Base-by-base conservation (phyloP, 78 protist genomes). In the Isochrysis galbana region DNA sequence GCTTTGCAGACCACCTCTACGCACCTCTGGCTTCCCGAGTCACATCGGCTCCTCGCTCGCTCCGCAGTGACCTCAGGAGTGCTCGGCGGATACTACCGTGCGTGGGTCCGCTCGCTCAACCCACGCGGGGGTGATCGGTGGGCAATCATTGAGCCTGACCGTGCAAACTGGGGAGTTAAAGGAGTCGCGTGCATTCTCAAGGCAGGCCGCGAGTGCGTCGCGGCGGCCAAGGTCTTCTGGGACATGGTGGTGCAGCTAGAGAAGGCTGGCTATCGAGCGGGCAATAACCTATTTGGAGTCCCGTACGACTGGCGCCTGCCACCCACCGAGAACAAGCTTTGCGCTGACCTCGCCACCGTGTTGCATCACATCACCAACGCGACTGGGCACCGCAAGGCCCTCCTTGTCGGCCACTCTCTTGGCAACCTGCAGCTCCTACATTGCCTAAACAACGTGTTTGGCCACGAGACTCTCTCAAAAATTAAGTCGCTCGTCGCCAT, bases 111-210 rank as follows among this genome's bases (percentile, higher is more conserved):
- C 47, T 39, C 45, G 29, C 86, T 77, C 86, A 22, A 36, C 7
- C 45, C 86, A 46, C 5, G 10, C 29, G 44, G 5, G 34, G 29
- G 19, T 41, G 4, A 10, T n/a, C 42, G 19, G 26, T 32, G 48
- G 29, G 29, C 5, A 29, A 29, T 32, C 47, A n/a, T 77, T 21
- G 86, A 77, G 51, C 86, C 86, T 1, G 86, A 77, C 48, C 47
- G 46, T n/a, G 34, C 42, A 44, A 77, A 77, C 86, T 39, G 5
- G 19, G 86, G 86, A 21, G 23, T 77, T 46, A 77, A 77, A 46
- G 86, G 86, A 26, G 86, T 77, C 86, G 86, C 86, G 47, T 77
- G 86, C 86, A 11, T 77, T 17, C 86, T 77, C 48, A 77, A 77
- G 86, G 48, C n/a, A 17, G 47, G 48, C 39, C 32, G 45, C 26